A percentile compares a stretch with the other conserved stretches of the same genome.
phyloP scores from a whole-genome alignment of 108 stramenopile genomes.

The Cyclotella distinguenda region DNA sequence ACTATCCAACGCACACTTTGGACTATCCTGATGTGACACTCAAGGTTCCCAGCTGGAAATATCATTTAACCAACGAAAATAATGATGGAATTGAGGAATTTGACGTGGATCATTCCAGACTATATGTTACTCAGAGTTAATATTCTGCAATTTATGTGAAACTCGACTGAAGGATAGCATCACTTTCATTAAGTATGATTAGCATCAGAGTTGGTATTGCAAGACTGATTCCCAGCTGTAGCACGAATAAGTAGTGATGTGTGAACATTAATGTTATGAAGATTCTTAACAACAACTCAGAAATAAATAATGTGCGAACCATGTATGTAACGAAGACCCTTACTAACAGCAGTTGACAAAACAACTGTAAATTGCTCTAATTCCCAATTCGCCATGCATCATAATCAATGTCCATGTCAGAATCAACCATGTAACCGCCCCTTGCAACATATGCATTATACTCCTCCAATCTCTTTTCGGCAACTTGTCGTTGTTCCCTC shows the following conservation, averaged over 20 bases:
- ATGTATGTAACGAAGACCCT: too few relatives aligned
- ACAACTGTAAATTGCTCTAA: too few relatives aligned
- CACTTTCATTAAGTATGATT: too few relatives aligned
- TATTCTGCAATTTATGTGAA: too few relatives aligned
- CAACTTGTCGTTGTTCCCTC: slow-evolving; percentile 15
- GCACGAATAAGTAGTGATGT: too few relatives aligned
- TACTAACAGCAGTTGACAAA: too few relatives aligned
- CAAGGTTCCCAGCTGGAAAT: slow-evolving; percentile 10
- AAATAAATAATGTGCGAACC: too few relatives aligned
- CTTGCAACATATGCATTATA: slow-evolving; percentile 72
- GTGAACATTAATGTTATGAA: too few relatives aligned
- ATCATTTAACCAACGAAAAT: slow-evolving; percentile 6
- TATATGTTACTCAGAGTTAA: neutral
- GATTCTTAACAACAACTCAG: too few relatives aligned
- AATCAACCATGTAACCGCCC: slow-evolving; percentile 72
- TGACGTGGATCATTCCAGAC: slow-evolving; percentile 3
- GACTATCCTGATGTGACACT: slow-evolving; percentile 6
- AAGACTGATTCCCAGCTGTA: too few relatives aligned
- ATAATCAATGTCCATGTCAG: slow-evolving; percentile 58
- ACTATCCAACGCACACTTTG: slow-evolving; percentile 10
- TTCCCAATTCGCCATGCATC: slow-evolving; percentile 25
- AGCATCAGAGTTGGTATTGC: too few relatives aligned
- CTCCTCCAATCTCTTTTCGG: slow-evolving; percentile 61
- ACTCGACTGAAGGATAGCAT: too few relatives aligned
- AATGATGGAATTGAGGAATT: neutral